Evolutionary conservation across 2,329 filamentous ascomycete species (phyloP).

Genomic region (Teratosphaeria destructans): DNA sequence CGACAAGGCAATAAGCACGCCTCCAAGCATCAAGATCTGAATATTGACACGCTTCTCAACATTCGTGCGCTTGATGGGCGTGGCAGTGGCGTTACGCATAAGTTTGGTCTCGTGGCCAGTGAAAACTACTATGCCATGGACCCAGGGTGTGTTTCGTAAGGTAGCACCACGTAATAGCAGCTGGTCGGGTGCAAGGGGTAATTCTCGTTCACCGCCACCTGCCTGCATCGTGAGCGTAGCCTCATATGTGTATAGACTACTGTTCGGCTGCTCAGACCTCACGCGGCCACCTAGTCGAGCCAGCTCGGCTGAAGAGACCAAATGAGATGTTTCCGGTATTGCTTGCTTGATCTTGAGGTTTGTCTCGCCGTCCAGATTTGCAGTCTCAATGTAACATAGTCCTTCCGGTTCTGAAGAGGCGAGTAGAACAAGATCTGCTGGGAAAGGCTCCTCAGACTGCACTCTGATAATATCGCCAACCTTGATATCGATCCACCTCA

Average conservation of each 20-base stretch:
- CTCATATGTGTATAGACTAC: slow-evolving; percentile 96
- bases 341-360: slow-evolving; percentile 99
- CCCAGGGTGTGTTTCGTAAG: slow-evolving; percentile 90
- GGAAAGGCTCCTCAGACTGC: slow-evolving; percentile 89
- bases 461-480: slow-evolving; percentile 91
- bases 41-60: slow-evolving; percentile 90
- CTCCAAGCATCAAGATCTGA: slow-evolving; percentile 82
- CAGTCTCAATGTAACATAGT: slow-evolving; percentile 96
- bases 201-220: slow-evolving; percentile 85
- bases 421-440: slow-evolving; percentile 81
- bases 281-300: slow-evolving; percentile 76
- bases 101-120: slow-evolving; percentile 97
- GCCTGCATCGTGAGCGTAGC: slow-evolving; percentile 85
- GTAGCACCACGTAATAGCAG: slow-evolving; percentile 87
- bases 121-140: slow-evolving; percentile 92
- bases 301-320: slow-evolving; percentile 80
- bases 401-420: slow-evolving; percentile 96
- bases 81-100: slow-evolving; percentile 95
- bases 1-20: slow-evolving; percentile 72
- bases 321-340: slow-evolving; percentile 76
- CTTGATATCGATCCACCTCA: slow-evolving; percentile 85
- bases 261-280: slow-evolving; percentile 94
- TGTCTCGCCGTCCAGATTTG: slow-evolving; percentile 93
- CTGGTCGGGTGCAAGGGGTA: slow-evolving; percentile 84
- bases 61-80: slow-evolving; percentile 94